Base-by-base conservation (phyloP, 306 rosid species). In the Malus fusca region DNA sequence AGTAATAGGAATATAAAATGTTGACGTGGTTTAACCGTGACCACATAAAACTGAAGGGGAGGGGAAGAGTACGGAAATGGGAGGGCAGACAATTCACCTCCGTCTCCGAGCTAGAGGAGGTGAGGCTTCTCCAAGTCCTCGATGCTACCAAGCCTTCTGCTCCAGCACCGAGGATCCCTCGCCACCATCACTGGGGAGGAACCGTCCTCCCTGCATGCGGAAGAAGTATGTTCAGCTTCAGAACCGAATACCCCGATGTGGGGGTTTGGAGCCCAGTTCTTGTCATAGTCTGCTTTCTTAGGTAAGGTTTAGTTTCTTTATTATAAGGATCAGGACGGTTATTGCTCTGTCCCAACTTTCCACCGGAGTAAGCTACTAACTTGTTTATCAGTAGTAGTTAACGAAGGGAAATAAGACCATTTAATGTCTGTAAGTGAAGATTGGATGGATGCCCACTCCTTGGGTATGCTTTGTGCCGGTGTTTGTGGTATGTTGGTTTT, bases 101-200 rank as follows among this genome's bases (percentile, higher is more conserved):
- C 26, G 26, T 26, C 26, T 26, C 26, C 3, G 18, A 18, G 5
- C 63, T 42, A 72, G 56, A 55, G 40, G 52, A 44, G 44, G 86
- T 85, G 79, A 43, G 98, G 98, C 89, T 89, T 96, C 92, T 92
- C 99, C 77, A 88, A 78, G 86, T 96, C 99, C 96, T 96, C 99
- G 0, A 96, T 81, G 60, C 96, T 77, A 96, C 98, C 98, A 96
- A 66, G 97, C 99, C 88, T 83, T 85, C 85, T 89, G 89, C 88
- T 96, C 97, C 67, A 88, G 76, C 67, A 79, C 97, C 0, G 89
- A 82, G 28, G 43, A 62, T 4, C n/a, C 72, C 6, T 48, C 72
- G 1, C 58, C 84, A 65, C 78, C 81, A 37, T 80, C 4, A 75
- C 80, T 4, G 82, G 42, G 4, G 70, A 3, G 6, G 81, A 31